Base-by-base conservation (phyloP, 2,329 filamentous ascomycete species). In the Pseudogymnoascus sp. region DNA sequence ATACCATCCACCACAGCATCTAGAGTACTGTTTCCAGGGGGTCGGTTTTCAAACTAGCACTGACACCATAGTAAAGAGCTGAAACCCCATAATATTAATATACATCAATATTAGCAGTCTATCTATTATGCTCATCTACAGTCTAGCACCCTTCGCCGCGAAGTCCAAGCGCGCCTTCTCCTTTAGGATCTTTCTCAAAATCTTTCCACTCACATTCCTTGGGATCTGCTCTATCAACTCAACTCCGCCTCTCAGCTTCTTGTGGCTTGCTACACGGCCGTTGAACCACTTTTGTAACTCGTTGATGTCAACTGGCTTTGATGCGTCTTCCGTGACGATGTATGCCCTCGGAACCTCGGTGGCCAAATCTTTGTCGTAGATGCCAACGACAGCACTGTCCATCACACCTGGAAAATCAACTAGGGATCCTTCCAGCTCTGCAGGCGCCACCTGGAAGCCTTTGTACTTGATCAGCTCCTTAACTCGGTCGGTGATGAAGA, bases 151-250 rank as follows among this genome's bases (percentile, higher is more conserved):
- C 41, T 26, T 46, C 6, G 41, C 22, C 22, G 41, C 41, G 6
- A 46, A 46, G 41, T 46, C 41, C 24, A 46, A 46, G 22, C 41
- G 41, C 22, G 75, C 76, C 69, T 74, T 70, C 59, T 83, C 78
- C 65, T 78, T 81, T 69, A 88, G 72, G 6, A 86, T 72, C 26
- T 84, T 77, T 59, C 84, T 80, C 69, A 89, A 72, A 62, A 88
- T 84, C 78, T 89, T 88, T 2, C 86, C 85, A 65, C 81, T 83
- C 0, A 84, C 80, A 69, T 82, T 86, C 77, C 88, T 88, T 2
- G 85, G 86, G 26, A 89, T 81, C 64, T 78, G 79, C 22, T 81
- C 77, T 12, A 83, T 73, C 68, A 86, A 85, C 62, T 79, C 79
- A 2, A 84, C 70, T 70, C 41, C 41, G 72, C 78, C 81, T 41